Conservation (phyloP, 768 basidiomycete species). For the Pulveroboletus ravenelii region DNA sequence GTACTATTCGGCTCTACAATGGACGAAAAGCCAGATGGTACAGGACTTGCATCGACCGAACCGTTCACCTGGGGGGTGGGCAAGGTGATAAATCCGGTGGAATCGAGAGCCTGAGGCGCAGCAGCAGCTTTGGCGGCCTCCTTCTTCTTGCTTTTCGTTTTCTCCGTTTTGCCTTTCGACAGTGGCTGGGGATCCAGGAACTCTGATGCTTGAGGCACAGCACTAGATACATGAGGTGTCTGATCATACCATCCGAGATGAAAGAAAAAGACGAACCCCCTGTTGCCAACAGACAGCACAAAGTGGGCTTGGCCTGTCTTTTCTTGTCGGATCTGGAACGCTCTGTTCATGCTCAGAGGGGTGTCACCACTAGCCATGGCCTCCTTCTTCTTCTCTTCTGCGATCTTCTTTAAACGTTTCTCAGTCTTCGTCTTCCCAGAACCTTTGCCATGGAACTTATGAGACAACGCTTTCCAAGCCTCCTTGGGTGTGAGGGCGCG, state of each 20-base stretch:
- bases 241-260: neutral
- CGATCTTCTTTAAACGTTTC: constrained; percentile 93
- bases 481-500: constrained; percentile 86
- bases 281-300: constrained; percentile 88
- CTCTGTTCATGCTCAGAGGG: constrained; percentile 89
- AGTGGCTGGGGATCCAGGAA: constrained; percentile 79
- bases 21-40: constrained; percentile 36
- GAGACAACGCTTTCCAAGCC: constrained; percentile 96
- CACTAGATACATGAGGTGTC: constrained; percentile 41
- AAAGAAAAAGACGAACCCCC: constrained; percentile 55
- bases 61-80: constrained; percentile 53
- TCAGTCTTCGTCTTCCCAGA: constrained; percentile 97
- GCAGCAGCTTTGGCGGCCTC: constrained; percentile 46
- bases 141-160: constrained; percentile 76
- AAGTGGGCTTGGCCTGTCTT: constrained; percentile 96
- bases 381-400: constrained; percentile 92
- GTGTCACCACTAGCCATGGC: constrained; percentile 96
- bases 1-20: constrained; percentile 29
- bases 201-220: constrained; percentile 80
- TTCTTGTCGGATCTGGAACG: constrained; percentile 90
- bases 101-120: constrained; percentile 41
- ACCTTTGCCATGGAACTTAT: constrained; percentile 98
- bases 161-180: constrained; percentile 80
- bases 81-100: constrained; percentile 66
- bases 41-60: constrained; percentile 39